These are phyloP conservation scores for Beauveria scarabaeidicola DNA, from an alignment of 2,329 filamentous ascomycete species.

Conservation along the genomic window DNA sequence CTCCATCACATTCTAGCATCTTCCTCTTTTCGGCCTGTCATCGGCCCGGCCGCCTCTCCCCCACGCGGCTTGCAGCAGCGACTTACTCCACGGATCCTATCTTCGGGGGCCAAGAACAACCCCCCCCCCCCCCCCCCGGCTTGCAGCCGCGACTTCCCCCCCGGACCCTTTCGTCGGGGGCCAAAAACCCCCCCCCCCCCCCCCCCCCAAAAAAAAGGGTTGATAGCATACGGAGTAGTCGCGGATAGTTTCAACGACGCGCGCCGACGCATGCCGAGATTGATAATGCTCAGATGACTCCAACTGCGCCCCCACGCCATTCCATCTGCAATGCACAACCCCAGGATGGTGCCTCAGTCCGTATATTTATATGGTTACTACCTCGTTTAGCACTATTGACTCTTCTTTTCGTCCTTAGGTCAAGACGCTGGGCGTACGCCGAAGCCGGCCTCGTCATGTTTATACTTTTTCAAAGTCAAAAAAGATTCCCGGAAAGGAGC, in stretches of 20 bases:
- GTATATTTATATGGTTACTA: too few relatives aligned
- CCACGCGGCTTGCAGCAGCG: neutral
- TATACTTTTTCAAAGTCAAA: neutral
- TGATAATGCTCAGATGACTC: slow-evolving; percentile 6
- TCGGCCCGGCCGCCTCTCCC: neutral
- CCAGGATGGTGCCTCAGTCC: neutral
- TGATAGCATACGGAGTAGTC: slow-evolving; percentile 6
- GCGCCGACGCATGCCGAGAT: slow-evolving; percentile 7
- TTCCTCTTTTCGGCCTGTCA: neutral
- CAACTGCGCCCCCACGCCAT: neutral
- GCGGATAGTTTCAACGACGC: neutral
- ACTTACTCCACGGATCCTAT: neutral
- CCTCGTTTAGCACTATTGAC: neutral
- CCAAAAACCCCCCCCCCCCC: too few relatives aligned
- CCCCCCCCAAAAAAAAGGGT: neutral
- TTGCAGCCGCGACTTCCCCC: too few relatives aligned
- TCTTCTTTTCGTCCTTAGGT: neutral
- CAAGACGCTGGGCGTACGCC: neutral
- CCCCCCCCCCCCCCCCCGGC: too few relatives aligned
- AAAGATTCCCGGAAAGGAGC: neutral
- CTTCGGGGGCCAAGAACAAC: neutral
- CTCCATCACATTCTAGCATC: neutral
- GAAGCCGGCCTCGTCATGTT: neutral
- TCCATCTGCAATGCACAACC: neutral
- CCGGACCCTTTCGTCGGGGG: too few relatives aligned